Conservation (phyloP, 306 rosid species). For the Quercus glauca region DNA sequence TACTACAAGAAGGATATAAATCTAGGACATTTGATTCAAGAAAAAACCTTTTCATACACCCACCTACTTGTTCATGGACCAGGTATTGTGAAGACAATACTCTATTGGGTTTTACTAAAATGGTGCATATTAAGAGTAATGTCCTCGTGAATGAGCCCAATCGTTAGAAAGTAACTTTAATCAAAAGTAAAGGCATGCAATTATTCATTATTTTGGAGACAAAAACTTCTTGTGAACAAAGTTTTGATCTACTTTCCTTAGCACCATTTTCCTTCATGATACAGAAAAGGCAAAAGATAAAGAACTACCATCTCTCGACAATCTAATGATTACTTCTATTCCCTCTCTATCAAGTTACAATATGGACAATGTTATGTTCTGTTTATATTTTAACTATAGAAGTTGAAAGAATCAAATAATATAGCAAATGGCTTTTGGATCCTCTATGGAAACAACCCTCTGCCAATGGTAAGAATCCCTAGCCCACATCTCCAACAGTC, state of each 20-base stretch:
- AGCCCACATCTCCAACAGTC: constrained; percentile 23
- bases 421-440: constrained; percentile 34
- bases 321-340: constrained; percentile 4
- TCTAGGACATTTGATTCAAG: too few species aligned
- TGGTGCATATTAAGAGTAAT: too few species aligned
- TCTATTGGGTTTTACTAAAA: too few species aligned
- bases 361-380: constrained; percentile 44
- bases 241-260: constrained; percentile 24
- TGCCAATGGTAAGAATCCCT: constrained; percentile 3
- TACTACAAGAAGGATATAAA: too few species aligned
- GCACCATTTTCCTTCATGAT: constrained; percentile 12
- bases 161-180: neutral
- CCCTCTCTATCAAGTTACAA: constrained; percentile 44
- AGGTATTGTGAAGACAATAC: too few species aligned
- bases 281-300: constrained; percentile 20
- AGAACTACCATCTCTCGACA: constrained; percentile 12
- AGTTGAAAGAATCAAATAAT: constrained; percentile 1
- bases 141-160: neutral
- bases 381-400: neutral
- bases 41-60: too few species aligned
- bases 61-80: too few species aligned
- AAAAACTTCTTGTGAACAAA: neutral
- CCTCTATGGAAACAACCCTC: constrained; percentile 23
- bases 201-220: neutral
- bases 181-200: neutral